Evolutionary conservation across 805 yeast species (phyloP), one percentile per base, ranked within the genome.

Genomic region (Wickerhamomyces rabaulensis): DNA sequence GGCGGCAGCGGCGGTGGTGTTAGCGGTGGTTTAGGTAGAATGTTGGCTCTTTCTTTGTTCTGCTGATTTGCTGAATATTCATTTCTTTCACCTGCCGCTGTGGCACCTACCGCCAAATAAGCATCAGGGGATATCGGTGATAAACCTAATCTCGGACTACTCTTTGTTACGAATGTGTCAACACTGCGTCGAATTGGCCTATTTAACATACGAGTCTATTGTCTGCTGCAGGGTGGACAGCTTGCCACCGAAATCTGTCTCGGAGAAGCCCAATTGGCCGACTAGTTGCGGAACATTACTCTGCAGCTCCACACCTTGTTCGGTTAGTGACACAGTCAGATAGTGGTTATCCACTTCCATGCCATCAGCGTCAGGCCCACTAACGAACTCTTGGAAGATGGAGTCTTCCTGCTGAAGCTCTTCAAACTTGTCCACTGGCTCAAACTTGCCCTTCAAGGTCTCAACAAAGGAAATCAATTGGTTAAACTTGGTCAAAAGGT

Each of bases 381-480:
- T 46, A 4, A 43, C 42, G 25, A 48, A 48, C 19, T 45, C 45
- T 41, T 48, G 45, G 25, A 48, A 48, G 10, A 44, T 20, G 12
- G 41, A 43, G 15, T 27, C 20, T 21, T 47, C 43, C 23, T 42
- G 41, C 20, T 47, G 43, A 4, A 47, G 31, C n/a, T 47, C 40
- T 6, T 40, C 42, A 31, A 40, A 47, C 27, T 40, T 43, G 25
- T 41, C 41, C 25, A 47, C 42, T 13, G 33, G 26, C 17, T 40
- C 40, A 39, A 47, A 43, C 1, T 37, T 22, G 15, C 9, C 25
- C 41, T 43, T 6, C 37, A 36, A 13, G n/a, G 13, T 12, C 16
- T 40, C 10, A 47, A n/a, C 9, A 43, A 25, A 20, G 29, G 27
- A 7, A 26, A 43, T 27, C 27, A 47, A 25, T 40, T 47, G 16